Conservation (phyloP, 1,284 basidiomycete genomes). For the Coniferiporia sulphurascens region DNA sequence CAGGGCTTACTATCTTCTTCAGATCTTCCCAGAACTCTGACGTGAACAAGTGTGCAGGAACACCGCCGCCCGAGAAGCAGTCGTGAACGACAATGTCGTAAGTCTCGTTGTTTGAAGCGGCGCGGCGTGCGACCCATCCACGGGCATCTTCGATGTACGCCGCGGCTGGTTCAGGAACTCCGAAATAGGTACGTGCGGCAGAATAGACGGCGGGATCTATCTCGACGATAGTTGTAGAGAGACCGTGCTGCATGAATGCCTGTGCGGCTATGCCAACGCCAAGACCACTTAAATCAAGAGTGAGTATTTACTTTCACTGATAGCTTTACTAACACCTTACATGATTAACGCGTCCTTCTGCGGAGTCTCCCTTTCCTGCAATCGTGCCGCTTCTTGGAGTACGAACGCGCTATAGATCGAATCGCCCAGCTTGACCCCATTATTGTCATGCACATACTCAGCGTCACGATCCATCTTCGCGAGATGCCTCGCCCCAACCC, state of each 20-base stretch:
- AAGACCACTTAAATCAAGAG: constrained; percentile 56
- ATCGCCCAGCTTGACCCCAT: constrained; percentile 55
- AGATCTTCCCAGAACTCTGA: constrained; percentile 76
- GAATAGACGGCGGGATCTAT: constrained; percentile 85
- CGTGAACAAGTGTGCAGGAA: constrained; percentile 81
- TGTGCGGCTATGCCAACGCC: constrained; percentile 79
- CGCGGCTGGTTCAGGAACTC: constrained; percentile 55
- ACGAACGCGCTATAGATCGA: constrained; percentile 84
- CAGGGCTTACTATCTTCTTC: constrained; percentile 55
- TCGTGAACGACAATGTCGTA: constrained; percentile 87
- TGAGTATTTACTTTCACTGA: background rate
- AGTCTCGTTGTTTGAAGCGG: constrained; percentile 27
- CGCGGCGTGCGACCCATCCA: constrained; percentile 48
- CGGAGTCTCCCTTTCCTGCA: constrained; percentile 41
- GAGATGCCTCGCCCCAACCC: constrained; percentile 55
- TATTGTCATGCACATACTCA: constrained; percentile 43
- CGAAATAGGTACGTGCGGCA: constrained; percentile 77
- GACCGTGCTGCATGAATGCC: constrained; percentile 61
- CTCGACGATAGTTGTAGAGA: constrained; percentile 73
- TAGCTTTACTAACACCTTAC: constrained; percentile 36
- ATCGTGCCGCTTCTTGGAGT: constrained; percentile 75
- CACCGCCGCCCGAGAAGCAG: constrained; percentile 85
- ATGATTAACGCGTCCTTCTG: constrained; percentile 62
- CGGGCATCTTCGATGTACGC: constrained; percentile 77
- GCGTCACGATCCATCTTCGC: constrained; percentile 36